Evolutionary conservation across 768 basidiomycete species (phyloP).

Genomic region (Termitomyces eurrhizus): DNA sequence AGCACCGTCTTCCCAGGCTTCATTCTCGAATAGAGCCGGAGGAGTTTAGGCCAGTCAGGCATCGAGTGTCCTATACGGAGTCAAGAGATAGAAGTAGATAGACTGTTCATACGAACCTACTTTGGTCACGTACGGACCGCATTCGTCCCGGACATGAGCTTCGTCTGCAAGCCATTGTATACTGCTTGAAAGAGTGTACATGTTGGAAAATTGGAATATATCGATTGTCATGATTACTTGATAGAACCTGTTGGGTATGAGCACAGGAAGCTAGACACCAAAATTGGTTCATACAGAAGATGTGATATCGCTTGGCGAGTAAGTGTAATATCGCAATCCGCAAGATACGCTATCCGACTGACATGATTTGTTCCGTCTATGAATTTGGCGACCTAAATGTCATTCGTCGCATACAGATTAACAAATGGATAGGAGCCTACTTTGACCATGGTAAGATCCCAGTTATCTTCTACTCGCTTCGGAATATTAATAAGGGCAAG

Average conservation of each 20-base stretch:
- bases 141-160: conserved; percentile 81
- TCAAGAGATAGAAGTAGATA: conserved; percentile 1
- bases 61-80: conserved; percentile 43
- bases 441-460: conserved; percentile 94
- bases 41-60: conserved; percentile 84
- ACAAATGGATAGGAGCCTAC: conserved; percentile 28
- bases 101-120: conserved; percentile 41
- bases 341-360: conserved; percentile 85
- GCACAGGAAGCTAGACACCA: neutral
- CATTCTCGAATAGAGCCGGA: conserved; percentile 83
- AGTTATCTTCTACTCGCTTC: conserved; percentile 82
- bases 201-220: conserved; percentile 97
- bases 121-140: conserved; percentile 86
- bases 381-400: conserved; percentile 59
- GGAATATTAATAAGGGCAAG: conserved; percentile 81
- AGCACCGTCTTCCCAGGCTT: conserved; percentile 78
- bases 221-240: conserved; percentile 96
- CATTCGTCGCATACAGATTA: neutral
- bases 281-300: conserved; percentile 60
- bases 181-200: conserved; percentile 88
- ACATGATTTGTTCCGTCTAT: conserved; percentile 94
- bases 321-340: conserved; percentile 80
- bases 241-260: conserved; percentile 63
- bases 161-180: conserved; percentile 88
- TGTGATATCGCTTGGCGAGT: conserved; percentile 88